phyloP scores from a whole-genome alignment of 352 stramenopile genomes.

The Pythium guiyangense region DNA sequence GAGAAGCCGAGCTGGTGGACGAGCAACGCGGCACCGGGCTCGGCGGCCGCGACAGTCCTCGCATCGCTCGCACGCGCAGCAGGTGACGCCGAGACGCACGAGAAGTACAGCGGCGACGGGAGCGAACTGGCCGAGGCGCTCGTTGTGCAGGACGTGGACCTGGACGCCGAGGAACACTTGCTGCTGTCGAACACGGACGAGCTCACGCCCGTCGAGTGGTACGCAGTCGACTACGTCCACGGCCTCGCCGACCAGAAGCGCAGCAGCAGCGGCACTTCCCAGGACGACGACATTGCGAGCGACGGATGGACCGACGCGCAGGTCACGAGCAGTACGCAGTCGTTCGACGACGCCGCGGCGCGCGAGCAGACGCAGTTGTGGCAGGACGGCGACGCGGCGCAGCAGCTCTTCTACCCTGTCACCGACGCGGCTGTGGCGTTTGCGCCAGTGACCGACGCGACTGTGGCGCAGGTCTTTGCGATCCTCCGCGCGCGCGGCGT shows the following conservation, averaged over 20 bases:
- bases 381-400: slow-evolving; percentile 37
- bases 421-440: slow-evolving; percentile 11
- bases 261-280: too few species aligned
- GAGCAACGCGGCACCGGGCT: slow-evolving; percentile 27
- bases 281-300: slow-evolving; percentile 20
- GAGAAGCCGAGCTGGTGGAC: slow-evolving; percentile 75
- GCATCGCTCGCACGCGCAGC: slow-evolving; percentile 25
- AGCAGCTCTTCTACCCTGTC: slow-evolving; percentile 33
- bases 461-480: too few species aligned
- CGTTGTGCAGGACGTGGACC: slow-evolving; percentile 54
- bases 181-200: slow-evolving; percentile 81
- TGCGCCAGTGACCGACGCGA: slow-evolving; percentile 16
- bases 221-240: too few species aligned
- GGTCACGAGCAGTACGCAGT: slow-evolving; percentile 23
- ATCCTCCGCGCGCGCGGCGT: slow-evolving; percentile 51
- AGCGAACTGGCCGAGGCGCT: slow-evolving; percentile 44
- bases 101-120: slow-evolving; percentile 40
- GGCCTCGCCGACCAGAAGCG: slow-evolving; percentile 57
- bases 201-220: too few species aligned
- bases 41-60: slow-evolving; percentile 19
- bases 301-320: slow-evolving; percentile 12
- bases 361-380: slow-evolving; percentile 29
- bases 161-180: slow-evolving; percentile 79
- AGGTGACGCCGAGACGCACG: slow-evolving; percentile 35
- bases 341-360: slow-evolving; percentile 39